Evolutionary conservation across 306 rosid genomes (phyloP).

Genomic region (Corylus heterophylla): DNA sequence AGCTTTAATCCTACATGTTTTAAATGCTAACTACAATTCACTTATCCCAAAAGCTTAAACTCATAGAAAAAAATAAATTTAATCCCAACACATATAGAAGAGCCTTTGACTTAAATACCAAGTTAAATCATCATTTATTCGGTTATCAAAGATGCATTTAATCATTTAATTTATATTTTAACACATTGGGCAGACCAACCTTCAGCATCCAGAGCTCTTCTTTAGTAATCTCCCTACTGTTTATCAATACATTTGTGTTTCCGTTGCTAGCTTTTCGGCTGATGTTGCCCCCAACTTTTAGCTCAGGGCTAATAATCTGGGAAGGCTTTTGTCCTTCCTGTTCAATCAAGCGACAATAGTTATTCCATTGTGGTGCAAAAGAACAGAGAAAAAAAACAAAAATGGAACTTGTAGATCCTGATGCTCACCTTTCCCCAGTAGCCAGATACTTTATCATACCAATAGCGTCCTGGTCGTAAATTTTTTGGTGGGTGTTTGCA

Average conservation of each 20-base stretch:
- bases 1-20: not conserved
- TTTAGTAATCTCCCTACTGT: constrained; percentile 58
- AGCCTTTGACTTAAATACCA: too few species aligned
- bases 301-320: constrained; percentile 61
- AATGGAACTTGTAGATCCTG: constrained; percentile 10
- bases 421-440: constrained; percentile 81
- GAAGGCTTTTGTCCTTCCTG: constrained; percentile 67
- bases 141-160: too few species aligned
- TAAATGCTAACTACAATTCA: constrained; percentile 4
- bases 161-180: not conserved
- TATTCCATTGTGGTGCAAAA: constrained; percentile 19
- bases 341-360: constrained; percentile 27
- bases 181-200: constrained; percentile 36
- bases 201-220: constrained; percentile 54
- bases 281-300: constrained; percentile 54
- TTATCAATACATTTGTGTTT: constrained; percentile 58
- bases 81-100: too few species aligned
- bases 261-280: constrained; percentile 59
- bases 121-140: too few species aligned
- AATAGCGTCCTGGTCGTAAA: constrained; percentile 67
- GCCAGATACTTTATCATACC: constrained; percentile 82
- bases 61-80: too few species aligned
- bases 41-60: too few species aligned
- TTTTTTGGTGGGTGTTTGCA: constrained; percentile 62
- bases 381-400: not conserved